phyloP scores from a whole-genome alignment of 352 stramenopile genomes.

The Pseudoperonospora humuli region DNA sequence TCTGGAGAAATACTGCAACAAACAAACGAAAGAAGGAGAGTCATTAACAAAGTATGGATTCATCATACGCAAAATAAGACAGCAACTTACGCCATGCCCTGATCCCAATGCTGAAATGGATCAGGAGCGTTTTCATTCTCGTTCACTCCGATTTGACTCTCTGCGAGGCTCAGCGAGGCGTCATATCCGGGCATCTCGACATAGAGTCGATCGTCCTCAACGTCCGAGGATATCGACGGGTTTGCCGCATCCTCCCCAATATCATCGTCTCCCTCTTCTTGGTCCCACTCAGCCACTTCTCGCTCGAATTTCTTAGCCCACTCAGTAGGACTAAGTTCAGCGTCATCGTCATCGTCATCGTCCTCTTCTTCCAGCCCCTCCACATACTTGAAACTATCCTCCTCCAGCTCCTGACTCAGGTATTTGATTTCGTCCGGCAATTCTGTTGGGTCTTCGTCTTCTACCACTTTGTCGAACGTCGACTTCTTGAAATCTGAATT shows the following conservation, averaged over 20 bases:
- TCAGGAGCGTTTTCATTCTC: slow-evolving; percentile 26
- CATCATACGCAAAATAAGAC: neutral
- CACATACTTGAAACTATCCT: slow-evolving; percentile 23
- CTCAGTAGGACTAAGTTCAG: slow-evolving; percentile 37
- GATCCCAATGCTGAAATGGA: slow-evolving; percentile 42
- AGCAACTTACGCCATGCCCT: slow-evolving; percentile 45
- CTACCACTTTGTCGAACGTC: slow-evolving; percentile 48
- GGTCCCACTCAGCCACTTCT: slow-evolving; percentile 48
- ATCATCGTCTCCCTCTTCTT: slow-evolving; percentile 21
- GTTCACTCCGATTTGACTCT: slow-evolving; percentile 35
- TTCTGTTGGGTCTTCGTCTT: slow-evolving; percentile 36
- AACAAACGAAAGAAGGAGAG: slow-evolving; percentile 1
- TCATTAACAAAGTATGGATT: slow-evolving; percentile 1
- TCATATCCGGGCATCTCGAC: slow-evolving; percentile 72
- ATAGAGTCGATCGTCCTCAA: slow-evolving; percentile 65
- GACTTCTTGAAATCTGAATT: slow-evolving; percentile 42
- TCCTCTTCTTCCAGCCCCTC: slow-evolving; percentile 31
- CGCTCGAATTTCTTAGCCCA: slow-evolving; percentile 65
- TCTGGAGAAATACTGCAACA: slow-evolving; percentile 36
- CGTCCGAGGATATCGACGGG: slow-evolving; percentile 1
- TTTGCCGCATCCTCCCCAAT: slow-evolving; percentile 2
- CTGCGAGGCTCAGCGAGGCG: slow-evolving; percentile 44
- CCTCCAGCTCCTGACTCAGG: slow-evolving; percentile 42
- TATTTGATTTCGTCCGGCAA: slow-evolving; percentile 58
- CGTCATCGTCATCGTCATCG: slow-evolving; percentile 31